phyloP scores from a whole-genome alignment of 1,284 basidiomycete genomes.

The Melampsora americana region DNA sequence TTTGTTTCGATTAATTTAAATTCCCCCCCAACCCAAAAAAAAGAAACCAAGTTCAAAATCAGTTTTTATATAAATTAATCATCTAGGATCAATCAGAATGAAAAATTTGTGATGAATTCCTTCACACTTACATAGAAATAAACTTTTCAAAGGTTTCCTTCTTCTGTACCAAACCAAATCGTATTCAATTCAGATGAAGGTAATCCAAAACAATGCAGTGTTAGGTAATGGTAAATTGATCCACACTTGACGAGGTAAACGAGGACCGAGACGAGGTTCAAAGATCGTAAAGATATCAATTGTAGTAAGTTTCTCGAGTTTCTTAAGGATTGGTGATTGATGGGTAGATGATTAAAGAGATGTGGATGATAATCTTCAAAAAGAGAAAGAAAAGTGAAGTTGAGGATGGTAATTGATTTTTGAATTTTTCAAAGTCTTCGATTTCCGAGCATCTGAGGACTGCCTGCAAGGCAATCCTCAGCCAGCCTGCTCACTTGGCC shows the following conservation, averaged over 20 bases:
- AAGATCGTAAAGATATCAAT: constrained; percentile 65
- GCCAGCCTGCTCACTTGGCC: too few species aligned
- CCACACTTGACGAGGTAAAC: constrained; percentile 68
- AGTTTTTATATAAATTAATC: too few species aligned
- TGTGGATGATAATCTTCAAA: too few species aligned
- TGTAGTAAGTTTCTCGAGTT: constrained; percentile 42
- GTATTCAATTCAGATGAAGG: constrained; percentile 90
- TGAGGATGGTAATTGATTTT: too few species aligned
- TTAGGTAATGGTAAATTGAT: constrained; percentile 72
- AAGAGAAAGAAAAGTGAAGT: too few species aligned
- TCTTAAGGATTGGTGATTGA: constrained; percentile 39
- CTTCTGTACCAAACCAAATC: constrained; percentile 95
- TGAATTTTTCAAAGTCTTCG: too few species aligned
- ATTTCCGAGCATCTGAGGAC: too few species aligned
- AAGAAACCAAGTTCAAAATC: not conserved
- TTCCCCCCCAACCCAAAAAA: not conserved
- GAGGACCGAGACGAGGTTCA: constrained; percentile 60
- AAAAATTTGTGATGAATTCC: not conserved
- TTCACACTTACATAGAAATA: constrained; percentile 69
- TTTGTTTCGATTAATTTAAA: not conserved
- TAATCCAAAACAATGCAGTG: constrained; percentile 73
- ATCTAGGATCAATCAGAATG: too few species aligned
- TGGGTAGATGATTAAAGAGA: too few species aligned
- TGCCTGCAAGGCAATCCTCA: too few species aligned
- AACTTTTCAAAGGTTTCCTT: constrained; percentile 86